Evolutionary conservation across 2,329 filamentous ascomycete species (phyloP), one percentile per base, ranked within the genome.

Genomic region (Claviceps sp.): DNA sequence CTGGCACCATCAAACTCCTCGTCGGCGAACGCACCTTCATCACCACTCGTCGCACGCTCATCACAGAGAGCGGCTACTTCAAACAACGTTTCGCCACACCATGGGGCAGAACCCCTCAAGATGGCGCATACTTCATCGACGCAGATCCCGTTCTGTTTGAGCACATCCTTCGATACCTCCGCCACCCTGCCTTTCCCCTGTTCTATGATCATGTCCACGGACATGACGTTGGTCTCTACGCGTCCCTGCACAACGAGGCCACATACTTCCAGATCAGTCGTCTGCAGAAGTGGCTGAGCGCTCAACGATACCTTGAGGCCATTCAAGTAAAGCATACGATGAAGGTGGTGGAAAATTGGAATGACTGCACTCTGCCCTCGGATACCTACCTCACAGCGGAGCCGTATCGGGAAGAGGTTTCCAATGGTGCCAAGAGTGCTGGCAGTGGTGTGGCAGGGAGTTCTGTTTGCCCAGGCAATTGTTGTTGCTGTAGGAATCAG

Each of bases 81-180:
- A 13, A 11, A 38, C 23, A 34, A 2, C 45, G 37, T 20, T 36
- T 47, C 34, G 22, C 45, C 1, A 8, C 13, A 4, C 2, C 1
- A 37, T 47, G 47, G 47, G 13, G 7, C 22, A 14, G 5, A 6
- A 16, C 40, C 2, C 51, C 56, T 14, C 43, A 53, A 4, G 58
- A 66, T 20, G 52, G 53, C 17, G 48, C 62, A 14, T 68, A 66
- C 57, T 69, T 69, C 56, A 52, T 72, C 38, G 68, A 71, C 54
- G 61, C 63, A 0, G 68, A 71, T 50, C 60, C 63, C 0, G 59
- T 59, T 3, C 50, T 67, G 5, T 71, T 72, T 54, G 54, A 56
- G 14, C 61, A 70, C 48, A 57, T 70, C 50, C 59, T 68, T 34
- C 58, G 60, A 14, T 66, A 64, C 55, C 60, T 69, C 45, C 64